phyloP scores from a whole-genome alignment of 257 asterid species.

The Petunia axillaris region DNA sequence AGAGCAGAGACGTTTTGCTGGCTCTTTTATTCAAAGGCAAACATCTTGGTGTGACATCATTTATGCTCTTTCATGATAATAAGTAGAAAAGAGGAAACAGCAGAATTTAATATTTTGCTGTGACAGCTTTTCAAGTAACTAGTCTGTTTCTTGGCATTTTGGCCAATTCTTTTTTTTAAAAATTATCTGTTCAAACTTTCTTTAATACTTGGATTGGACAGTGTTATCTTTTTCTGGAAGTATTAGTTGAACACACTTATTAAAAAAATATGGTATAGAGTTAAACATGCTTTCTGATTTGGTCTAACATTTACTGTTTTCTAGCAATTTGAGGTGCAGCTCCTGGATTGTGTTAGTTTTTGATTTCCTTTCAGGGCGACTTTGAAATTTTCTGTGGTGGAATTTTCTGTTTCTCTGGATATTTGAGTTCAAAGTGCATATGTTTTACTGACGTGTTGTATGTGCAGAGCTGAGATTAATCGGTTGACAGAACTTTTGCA shows the following conservation, averaged over 20 bases:
- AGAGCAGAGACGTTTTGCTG: too few species aligned
- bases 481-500: slow-evolving; percentile 70
- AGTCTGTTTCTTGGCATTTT: neutral
- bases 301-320: neutral
- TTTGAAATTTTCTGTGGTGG: neutral
- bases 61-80: neutral
- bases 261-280: neutral
- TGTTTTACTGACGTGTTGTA: slow-evolving; percentile 16
- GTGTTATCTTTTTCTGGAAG: neutral
- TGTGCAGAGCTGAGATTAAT: slow-evolving; percentile 75
- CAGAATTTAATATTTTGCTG: neutral
- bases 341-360: neutral
- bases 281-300: slow-evolving; percentile 1
- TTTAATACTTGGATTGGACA: neutral
- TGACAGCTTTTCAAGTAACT: neutral
- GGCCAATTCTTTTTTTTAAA: neutral
- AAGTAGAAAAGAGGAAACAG: neutral
- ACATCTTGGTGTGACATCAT: neutral
- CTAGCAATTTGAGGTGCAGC: neutral
- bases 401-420: neutral
- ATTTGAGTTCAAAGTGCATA: neutral
- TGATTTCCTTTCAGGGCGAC: neutral
- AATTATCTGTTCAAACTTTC: slow-evolving; percentile 5
- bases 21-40: too few species aligned
- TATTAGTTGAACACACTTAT: neutral